Conservation (phyloP, 805 yeast genomes). For the Vanderwaltozyma polyspora region DNA sequence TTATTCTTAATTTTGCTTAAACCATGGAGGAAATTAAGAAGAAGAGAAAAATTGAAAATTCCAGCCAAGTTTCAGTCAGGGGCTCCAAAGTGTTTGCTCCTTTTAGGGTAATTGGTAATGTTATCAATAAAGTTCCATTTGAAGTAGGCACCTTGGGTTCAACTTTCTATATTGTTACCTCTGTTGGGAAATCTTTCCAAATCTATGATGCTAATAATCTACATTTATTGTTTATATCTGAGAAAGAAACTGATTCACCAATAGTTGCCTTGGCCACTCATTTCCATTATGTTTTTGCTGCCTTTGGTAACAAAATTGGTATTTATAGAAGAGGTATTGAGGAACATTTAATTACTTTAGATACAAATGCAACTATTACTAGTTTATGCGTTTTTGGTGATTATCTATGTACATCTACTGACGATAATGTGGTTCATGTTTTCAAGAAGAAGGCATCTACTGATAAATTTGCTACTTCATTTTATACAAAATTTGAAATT, state of each 20-base stretch:
- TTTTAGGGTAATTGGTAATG: conserved; percentile 80
- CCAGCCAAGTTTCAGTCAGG: background rate
- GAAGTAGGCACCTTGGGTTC: conserved; percentile 83
- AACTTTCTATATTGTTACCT: conserved; percentile 76
- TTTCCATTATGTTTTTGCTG: conserved; percentile 73
- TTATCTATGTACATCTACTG: conserved; percentile 49
- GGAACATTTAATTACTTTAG: conserved; percentile 28
- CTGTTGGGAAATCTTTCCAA: conserved; percentile 83
- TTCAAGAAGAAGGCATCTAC: conserved; percentile 36
- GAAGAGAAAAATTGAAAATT: conserved; percentile 11
- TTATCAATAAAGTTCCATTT: conserved; percentile 77
- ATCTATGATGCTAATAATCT: conserved; percentile 85
- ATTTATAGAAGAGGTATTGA: conserved; percentile 73
- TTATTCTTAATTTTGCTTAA: too few relatives aligned
- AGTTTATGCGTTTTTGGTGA: conserved; percentile 66
- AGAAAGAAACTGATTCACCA: conserved; percentile 55
- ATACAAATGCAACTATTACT: conserved; percentile 29
- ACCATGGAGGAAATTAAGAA: conserved; percentile 8
- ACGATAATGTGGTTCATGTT: conserved; percentile 36
- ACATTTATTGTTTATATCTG: conserved; percentile 77
- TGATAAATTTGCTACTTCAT: conserved; percentile 42
- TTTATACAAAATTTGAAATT: conserved; percentile 51
- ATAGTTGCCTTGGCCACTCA: conserved; percentile 70
- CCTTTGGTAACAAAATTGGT: conserved; percentile 60
- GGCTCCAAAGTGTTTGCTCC: conserved; percentile 68